These are phyloP conservation scores for Bruguiera gymnorhiza DNA, from an alignment of 345 rosid genomes.

Conservation along the genomic window DNA sequence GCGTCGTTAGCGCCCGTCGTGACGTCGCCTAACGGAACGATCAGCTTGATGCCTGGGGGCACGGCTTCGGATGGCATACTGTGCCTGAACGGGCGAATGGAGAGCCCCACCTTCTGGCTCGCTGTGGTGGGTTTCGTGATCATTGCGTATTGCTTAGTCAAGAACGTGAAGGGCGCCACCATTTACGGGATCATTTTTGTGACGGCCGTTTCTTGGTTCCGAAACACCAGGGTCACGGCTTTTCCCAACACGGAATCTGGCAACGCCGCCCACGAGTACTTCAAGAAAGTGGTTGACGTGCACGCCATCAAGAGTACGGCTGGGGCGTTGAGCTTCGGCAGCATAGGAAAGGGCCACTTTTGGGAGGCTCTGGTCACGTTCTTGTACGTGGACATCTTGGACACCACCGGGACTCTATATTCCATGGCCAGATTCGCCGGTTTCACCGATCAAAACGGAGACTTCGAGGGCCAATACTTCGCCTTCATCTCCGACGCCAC, in stretches of 20 bases:
- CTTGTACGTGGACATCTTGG: conserved; percentile 79
- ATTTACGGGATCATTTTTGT: conserved; percentile 84
- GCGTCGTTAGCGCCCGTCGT: conserved; percentile 64
- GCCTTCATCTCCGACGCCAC: conserved; percentile 94
- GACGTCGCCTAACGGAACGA: conserved; percentile 61
- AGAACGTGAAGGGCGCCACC: conserved; percentile 81
- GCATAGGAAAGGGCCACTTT: conserved; percentile 54
- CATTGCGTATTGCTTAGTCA: conserved; percentile 72
- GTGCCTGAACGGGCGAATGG: conserved; percentile 65
- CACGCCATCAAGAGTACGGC: conserved; percentile 66
- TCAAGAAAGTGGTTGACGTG: conserved; percentile 75
- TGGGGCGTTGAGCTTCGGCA: conserved; percentile 68
- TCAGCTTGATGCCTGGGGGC: conserved; percentile 53
- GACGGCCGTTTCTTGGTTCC: conserved; percentile 87
- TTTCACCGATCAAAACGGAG: conserved; percentile 53
- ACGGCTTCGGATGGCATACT: conserved; percentile 56
- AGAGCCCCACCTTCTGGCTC: conserved; percentile 81
- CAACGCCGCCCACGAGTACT: conserved; percentile 59
- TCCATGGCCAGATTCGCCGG: conserved; percentile 95
- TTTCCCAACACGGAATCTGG: conserved; percentile 68
- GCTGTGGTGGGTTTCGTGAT: conserved; percentile 84
- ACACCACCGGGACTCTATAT: conserved; percentile 82
- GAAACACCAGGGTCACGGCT: conserved; percentile 67
- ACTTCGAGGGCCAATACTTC: conserved; percentile 78
- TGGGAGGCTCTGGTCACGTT: conserved; percentile 90